Base-by-base conservation (phyloP, 768 basidiomycete genomes). In the Leccinum disarticulatum region DNA sequence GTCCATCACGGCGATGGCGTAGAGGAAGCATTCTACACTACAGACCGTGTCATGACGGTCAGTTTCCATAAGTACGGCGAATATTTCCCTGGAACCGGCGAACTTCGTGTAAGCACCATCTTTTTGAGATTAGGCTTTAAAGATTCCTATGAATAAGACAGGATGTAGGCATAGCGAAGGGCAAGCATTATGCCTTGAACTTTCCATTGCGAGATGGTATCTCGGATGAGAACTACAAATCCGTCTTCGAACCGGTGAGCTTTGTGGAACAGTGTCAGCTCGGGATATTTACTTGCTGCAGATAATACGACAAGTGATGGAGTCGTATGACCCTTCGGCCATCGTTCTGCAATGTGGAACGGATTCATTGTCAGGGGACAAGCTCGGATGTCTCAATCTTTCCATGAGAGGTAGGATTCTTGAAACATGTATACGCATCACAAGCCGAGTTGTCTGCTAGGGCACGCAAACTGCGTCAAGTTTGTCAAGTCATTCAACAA, bases 31-130 rank as follows among this genome's bases (percentile, higher is more conserved):
- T 99, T 99, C 73, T 99, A 98, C 74, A 95, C 95, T 4, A 98
- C 97, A 22, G 96, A 99, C 72, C 83, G 97, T 48, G 97, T 99
- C 58, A 98, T 98, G 97, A 98, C 96, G 0, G 88, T 88, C 69
- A 95, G 92, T 66, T 97, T 98, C 76, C 97, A 99, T 73, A 98
- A 98, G 74, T 99, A 98, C 64, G 97, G 97, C 35, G 97, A 99
- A 74, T 99, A 91, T 75, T 99, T 99, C 75, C 97, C 97, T 28
- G 97, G 97, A 46, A 99, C 97, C 6, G 97, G 97, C n/a, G 95
- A 97, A 74, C 79, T 97, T 43, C 83, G 95, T 65, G 93, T 93
- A 69, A 65, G 86, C 71, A 33, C 30, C 19, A 55, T 58, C 51
- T 31, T 57, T 50, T 55, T 48, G 55, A 33, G 50, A 28, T 33